Percentiles rank a stretch among this genome's conserved stretches.
phyloP scores from a whole-genome alignment of 305 asterid genomes.

The Rubia peregrina region DNA sequence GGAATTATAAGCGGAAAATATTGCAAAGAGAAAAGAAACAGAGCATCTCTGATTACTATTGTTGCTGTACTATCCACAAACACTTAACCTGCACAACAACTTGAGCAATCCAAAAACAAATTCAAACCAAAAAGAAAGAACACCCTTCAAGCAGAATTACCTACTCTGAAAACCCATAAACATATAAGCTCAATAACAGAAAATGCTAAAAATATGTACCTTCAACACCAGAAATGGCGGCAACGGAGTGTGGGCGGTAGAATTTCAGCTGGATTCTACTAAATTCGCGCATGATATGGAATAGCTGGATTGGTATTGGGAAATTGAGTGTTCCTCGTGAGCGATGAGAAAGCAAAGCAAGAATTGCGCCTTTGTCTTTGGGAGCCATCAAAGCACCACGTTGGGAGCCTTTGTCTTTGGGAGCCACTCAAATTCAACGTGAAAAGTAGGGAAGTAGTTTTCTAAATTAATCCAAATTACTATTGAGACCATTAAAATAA shows the following conservation, averaged over 20 bases:
- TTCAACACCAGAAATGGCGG: neutral
- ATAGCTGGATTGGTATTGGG: neutral
- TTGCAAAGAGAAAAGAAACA: neutral
- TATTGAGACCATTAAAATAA: no score
- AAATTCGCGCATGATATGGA: neutral
- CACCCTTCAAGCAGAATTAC: neutral
- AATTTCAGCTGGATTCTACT: neutral
- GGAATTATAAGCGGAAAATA: neutral
- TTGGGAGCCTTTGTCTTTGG: no score
- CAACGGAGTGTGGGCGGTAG: neutral
- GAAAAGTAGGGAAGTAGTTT: no score
- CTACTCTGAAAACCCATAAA: neutral
- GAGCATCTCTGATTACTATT: neutral
- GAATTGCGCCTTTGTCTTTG: slow-evolving; percentile 7
- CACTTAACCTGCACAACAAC: neutral
- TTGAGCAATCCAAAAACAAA: neutral
- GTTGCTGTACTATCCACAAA: neutral
- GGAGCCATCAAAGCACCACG: neutral
- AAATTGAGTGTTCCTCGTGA: neutral
- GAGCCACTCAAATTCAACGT: neutral
- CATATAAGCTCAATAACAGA: neutral
- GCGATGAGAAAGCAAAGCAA: neutral
- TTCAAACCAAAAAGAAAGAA: neutral
- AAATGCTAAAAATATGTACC: neutral
- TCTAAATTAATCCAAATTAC: no score